These are phyloP conservation scores for Cryptosporidium xiaoi DNA, from an alignment of 169 alveolate species.

Conservation along the genomic window DNA sequence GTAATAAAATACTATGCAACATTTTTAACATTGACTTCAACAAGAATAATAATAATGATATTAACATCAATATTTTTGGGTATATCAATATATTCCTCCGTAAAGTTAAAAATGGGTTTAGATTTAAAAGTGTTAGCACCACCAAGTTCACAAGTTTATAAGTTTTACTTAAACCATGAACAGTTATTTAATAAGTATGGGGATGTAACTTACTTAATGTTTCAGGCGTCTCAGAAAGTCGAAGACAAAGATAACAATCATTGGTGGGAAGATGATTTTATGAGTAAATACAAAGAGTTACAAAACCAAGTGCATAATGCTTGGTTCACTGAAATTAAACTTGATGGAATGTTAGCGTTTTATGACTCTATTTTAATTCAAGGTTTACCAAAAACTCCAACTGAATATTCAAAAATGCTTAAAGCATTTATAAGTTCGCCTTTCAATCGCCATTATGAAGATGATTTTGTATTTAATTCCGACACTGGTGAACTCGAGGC, in stretches of 20 bases:
- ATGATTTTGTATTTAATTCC: slow-evolving; percentile 65
- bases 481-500: slow-evolving; percentile 65
- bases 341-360: slow-evolving; percentile 69
- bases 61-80: slow-evolving; percentile 42
- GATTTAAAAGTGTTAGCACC: slow-evolving; percentile 70
- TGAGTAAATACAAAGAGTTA: slow-evolving; percentile 12
- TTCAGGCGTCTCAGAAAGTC: slow-evolving; percentile 56
- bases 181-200: slow-evolving; percentile 64
- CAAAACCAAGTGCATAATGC: slow-evolving; percentile 46
- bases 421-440: slow-evolving; percentile 71
- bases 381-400: slow-evolving; percentile 57
- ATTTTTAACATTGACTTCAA: slow-evolving; percentile 61
- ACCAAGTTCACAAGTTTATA: slow-evolving; percentile 63
- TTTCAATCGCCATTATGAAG: slow-evolving; percentile 65
- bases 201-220: slow-evolving; percentile 67
- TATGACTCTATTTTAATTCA: slow-evolving; percentile 54
- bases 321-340: slow-evolving; percentile 68
- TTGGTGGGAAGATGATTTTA: slow-evolving; percentile 63
- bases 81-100: slow-evolving; percentile 41
- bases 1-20: slow-evolving; percentile 70
- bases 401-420: slow-evolving; percentile 60
- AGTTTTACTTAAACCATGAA: slow-evolving; percentile 64
- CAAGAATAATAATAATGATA: slow-evolving; percentile 31
- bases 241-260: slow-evolving; percentile 6
- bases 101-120: slow-evolving; percentile 62